Conservation (phyloP, 805 yeast genomes). For the Pichia cephalocereana region DNA sequence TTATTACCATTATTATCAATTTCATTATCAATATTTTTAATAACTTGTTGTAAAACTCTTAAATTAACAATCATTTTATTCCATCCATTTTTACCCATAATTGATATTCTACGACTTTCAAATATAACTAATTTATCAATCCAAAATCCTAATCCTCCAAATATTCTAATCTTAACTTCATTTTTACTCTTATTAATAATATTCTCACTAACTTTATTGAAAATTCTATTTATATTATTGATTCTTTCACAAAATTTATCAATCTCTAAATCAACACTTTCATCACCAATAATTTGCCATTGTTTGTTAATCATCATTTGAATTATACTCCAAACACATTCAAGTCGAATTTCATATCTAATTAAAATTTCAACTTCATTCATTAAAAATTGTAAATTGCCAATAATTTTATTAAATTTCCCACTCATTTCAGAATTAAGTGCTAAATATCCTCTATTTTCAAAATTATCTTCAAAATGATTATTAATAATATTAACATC, state of each 20-base stretch:
- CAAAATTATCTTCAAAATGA: background rate
- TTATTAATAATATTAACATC: background rate
- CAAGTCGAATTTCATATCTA: conserved; percentile 44
- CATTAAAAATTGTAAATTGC: conserved; percentile 28
- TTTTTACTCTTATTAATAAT: conserved; percentile 3
- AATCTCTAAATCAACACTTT: conserved; percentile 9
- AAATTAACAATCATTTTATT: conserved; percentile 52
- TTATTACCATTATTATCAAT: background rate
- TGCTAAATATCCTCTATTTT: conserved; percentile 16
- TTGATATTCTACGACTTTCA: conserved; percentile 41
- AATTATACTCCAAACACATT: conserved; percentile 11
- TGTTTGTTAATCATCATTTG: conserved; percentile 7
- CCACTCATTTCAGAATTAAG: conserved; percentile 20
- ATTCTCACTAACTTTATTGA: conserved; percentile 7
- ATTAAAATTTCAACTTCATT: conserved; percentile 36
- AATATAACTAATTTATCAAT: conserved; percentile 43
- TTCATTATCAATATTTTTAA: conserved; percentile 38
- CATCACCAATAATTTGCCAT: conserved; percentile 7
- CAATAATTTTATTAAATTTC: conserved; percentile 30
- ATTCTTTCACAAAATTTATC: conserved; percentile 12
- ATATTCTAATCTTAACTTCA: conserved; percentile 8
- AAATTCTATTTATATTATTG: conserved; percentile 8
- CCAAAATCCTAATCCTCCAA: conserved; percentile 13
- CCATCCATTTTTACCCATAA: conserved; percentile 50
- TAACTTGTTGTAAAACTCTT: conserved; percentile 58